Base-by-base conservation (phyloP, 78 protist genomes). In the Anaeramoeba flamelloides region DNA sequence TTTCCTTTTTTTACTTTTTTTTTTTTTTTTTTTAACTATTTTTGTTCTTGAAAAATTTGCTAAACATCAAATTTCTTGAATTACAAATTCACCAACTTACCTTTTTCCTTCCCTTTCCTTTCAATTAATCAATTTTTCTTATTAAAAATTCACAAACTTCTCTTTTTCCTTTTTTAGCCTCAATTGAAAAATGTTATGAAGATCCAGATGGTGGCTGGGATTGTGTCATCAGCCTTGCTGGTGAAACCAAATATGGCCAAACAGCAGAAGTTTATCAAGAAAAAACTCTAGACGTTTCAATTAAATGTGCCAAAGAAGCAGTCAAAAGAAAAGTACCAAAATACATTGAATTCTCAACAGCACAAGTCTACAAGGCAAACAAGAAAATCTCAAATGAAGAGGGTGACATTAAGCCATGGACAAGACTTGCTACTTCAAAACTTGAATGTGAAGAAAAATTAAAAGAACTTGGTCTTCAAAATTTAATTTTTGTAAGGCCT, bases 401-500 rank as follows among this genome's bases (percentile, higher is more conserved):
- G 37, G 84, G 36, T 41, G 87, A 86, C 80, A n/a, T 76, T 38
- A 81, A 89, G 8, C 94, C 98, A 32, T 90, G 93, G 92, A 90
- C 94, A 0, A 1, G 32, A 33, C 33, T 91, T 17, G 95, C 96
- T 77, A 65, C 38, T 34, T 12, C 22, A 69, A 85, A 91, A 78
- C 76, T 80, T 12, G 64, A 80, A n/a, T 91, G 92, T 4, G 97
- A 94, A 84, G 22, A 84, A n/a, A 87, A 17, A 26, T 78, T 91
- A 41, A 40, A 37, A n/a, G n/a, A n/a, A n/a, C n/a, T n/a, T n/a
- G n/a, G n/a, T n/a, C n/a, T n/a, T n/a, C n/a, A n/a, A n/a, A n/a
- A n/a, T n/a, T n/a, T n/a, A n/a, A n/a, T n/a, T n/a, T 89, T 95
- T 79, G 80, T 92, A 31, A 85, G 98, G 37, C 96, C 96, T 36